phyloP scores from a whole-genome alignment of 1,284 basidiomycete species.

The Marasmius oreades region DNA sequence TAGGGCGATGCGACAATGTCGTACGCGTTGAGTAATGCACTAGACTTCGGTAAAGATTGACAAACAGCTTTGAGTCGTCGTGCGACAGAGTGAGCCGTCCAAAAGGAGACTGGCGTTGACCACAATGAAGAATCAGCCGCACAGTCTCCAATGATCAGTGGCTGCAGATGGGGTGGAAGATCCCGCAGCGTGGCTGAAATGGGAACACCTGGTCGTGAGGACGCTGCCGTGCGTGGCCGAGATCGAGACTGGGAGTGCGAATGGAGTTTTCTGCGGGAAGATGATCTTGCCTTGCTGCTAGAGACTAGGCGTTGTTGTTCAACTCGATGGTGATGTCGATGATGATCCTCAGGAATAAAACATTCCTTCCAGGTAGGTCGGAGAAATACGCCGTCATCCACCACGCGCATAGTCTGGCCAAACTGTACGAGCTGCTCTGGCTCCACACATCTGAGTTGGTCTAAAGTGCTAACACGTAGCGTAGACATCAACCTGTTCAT shows the following conservation, averaged over 20 bases:
- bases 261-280: constrained; percentile 18
- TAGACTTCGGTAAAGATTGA: constrained; percentile 60
- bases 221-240: constrained; percentile 18
- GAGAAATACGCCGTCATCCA: constrained; percentile 69
- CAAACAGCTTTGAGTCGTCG: constrained; percentile 69
- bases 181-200: constrained; percentile 14
- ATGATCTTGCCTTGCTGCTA: constrained; percentile 19
- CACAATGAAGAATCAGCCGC: constrained; percentile 62
- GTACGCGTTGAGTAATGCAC: constrained; percentile 59
- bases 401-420: constrained; percentile 46
- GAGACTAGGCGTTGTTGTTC: constrained; percentile 14
- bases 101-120: constrained; percentile 53
- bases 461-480: constrained; percentile 48
- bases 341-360: constrained; percentile 36
- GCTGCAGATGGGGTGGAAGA: constrained; percentile 43
- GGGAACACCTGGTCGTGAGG: constrained; percentile 22
- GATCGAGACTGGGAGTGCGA: constrained; percentile 21
- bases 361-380: constrained; percentile 53
- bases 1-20: constrained; percentile 50
- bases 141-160: constrained; percentile 71
- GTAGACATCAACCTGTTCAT: constrained; percentile 57
- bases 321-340: constrained; percentile 31
- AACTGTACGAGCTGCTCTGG: constrained; percentile 52
- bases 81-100: constrained; percentile 56
- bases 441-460: constrained; percentile 55